Evolutionary conservation across 2,329 filamentous ascomycete species (phyloP), one percentile per base, ranked within the genome.

Genomic region (Epichloe gansuensis): DNA sequence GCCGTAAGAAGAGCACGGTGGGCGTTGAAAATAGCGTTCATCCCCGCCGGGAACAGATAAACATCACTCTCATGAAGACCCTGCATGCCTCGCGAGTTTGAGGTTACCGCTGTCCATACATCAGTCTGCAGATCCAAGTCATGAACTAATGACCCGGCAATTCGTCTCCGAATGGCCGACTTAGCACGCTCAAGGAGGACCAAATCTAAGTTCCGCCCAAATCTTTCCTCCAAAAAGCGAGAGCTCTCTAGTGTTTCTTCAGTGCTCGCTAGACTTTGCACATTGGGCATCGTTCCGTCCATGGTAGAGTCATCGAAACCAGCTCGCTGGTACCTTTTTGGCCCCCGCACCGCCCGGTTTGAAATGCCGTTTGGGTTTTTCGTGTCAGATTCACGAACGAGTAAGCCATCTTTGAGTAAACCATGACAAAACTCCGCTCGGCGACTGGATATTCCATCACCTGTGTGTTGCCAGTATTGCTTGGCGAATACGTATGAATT

Each of bases 391-490:
- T 64, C 58, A 2, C 63, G 65, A 7, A 70, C 63, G 17, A 81
- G 71, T 42, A 86, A 72, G 0, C 82, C 82, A 55, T 91, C 83
- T 39, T 77, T 77, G 56, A 94, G 80, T 2, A 91, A 76, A 42
- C 77, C 74, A 54, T 89, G 81, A 63, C 87, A 95, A 66, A 95
- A 96, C 64, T 96, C 91, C 36, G 89, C 90, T 41, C 89, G 81
- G 48, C 93, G 83, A 65, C 90, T 96, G 0, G 90, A 96, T 13
- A 95, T 76, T 15, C 93, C 93, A 55, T 95, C 90, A 21, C 93
- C 93, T 0, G 87, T 86, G 66, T 98, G 93, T 66, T 97, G 93
- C 93, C 93, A 98, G 62, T 95, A 96, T 61, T 89, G 80, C 67
- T 96, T 97, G n/a, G 89, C 87, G 54, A 86, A 68, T 4, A 80